phyloP scores from a whole-genome alignment of 768 basidiomycete species.

The Pleurotus tuber-regium region DNA sequence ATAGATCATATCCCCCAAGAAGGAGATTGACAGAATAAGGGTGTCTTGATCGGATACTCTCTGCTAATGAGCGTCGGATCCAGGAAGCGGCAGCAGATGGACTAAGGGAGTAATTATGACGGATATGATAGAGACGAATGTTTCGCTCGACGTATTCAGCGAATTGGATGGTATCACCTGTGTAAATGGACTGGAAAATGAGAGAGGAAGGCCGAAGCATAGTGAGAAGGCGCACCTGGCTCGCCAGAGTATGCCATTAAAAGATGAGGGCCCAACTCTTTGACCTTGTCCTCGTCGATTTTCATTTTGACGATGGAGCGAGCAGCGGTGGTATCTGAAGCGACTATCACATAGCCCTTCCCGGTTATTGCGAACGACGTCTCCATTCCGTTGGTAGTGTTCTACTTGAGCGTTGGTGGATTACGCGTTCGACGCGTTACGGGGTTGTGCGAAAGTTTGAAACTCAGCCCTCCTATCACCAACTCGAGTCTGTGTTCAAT shows the following conservation, averaged over 20 bases:
- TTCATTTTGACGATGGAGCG: slow-evolving; percentile 99
- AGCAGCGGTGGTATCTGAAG: slow-evolving; percentile 85
- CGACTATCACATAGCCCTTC: slow-evolving; percentile 91
- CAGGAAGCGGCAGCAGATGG: slow-evolving; percentile 92
- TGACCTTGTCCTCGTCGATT: slow-evolving; percentile 94
- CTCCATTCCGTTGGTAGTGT: slow-evolving; percentile 60
- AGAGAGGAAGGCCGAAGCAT: neutral
- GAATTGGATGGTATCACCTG: slow-evolving; percentile 95
- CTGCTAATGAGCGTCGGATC: slow-evolving; percentile 89
- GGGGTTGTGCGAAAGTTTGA: neutral
- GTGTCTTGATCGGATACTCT: slow-evolving; percentile 81
- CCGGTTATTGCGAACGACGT: slow-evolving; percentile 89
- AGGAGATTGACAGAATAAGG: slow-evolving; percentile 93
- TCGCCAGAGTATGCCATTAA: slow-evolving; percentile 96
- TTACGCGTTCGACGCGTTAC: slow-evolving; percentile 6
- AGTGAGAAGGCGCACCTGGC: slow-evolving; percentile 55
- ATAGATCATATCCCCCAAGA: slow-evolving; percentile 88
- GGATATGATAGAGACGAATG: slow-evolving; percentile 93
- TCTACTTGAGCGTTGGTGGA: neutral
- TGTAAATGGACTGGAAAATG: neutral
- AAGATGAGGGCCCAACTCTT: slow-evolving; percentile 83
- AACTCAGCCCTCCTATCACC: neutral
- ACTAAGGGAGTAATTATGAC: slow-evolving; percentile 85
- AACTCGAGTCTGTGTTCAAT: too few relatives aligned
- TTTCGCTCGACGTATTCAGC: slow-evolving; percentile 96